Evolutionary conservation across 73 alveolate species (phyloP), one percentile per base, ranked within the genome.

Genomic region (Durusdinium trenchii): DNA sequence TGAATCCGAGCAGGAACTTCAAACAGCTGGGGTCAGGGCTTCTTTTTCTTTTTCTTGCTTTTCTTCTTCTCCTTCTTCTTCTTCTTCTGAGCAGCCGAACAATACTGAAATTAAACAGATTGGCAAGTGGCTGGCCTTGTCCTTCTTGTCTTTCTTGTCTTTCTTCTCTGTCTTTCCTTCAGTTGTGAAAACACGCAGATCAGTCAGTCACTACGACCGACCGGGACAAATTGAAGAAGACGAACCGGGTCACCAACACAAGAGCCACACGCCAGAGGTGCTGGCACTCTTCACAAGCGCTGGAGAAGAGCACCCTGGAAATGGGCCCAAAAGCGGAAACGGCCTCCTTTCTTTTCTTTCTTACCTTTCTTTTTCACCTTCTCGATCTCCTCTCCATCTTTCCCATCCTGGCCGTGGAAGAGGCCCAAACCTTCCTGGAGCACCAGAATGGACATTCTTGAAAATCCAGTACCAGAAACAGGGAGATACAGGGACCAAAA

Each of bases 11-110:
- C n/a, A 36, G 84, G 32, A 28, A 71, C 30, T 1, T 1, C 57
- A 43, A 52, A n/a, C 12, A 10, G 14, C 57, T 2, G 86, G 28
- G 20, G 16, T 75, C 52, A 75, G 94, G 26, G 35, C 85, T 87
- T 87, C 69, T 87, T 87, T 51, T 87, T 87, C 46, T 87, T 64
- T 51, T 87, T 87, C 48, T 87, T 45, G 69, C 71, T 61, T 40
- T 87, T 87, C 38, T 86, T 54, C 48, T 86, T 62, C 38, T 61
- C 28, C 82, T 46, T 67, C 67, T 87, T 62, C 95, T 87, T 32
- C 32, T 51, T 52, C 75, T 35, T 40, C 48, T 36, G n/a, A 52
- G 6, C 6, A 78, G 45, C 94, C 71, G 48, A 23, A 14, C 1
- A 12, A 47, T 30, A 28, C 35, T 42, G 18, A 28, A 32, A 45